Percentiles rank a stretch among this genome's conserved stretches.
phyloP scores from a whole-genome alignment of 768 basidiomycete species.

The Mrakia frigida region DNA sequence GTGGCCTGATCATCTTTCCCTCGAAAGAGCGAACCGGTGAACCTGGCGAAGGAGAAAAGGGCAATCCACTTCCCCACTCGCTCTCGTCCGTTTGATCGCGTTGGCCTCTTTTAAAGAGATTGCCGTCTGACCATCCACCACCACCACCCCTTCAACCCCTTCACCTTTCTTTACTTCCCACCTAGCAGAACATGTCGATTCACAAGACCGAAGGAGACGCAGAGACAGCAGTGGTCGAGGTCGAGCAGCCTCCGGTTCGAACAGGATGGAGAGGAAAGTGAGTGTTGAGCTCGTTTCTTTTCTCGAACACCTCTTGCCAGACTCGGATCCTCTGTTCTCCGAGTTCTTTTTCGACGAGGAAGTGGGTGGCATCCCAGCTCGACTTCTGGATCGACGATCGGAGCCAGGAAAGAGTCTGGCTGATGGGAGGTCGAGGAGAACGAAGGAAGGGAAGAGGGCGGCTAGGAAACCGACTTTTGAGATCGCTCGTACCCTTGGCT shows the following conservation, averaged over 20 bases:
- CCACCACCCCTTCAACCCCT: not conserved
- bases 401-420: no score
- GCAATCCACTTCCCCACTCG: not conserved
- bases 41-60: not conserved
- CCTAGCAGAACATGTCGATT: not conserved
- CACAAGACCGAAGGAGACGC: not conserved
- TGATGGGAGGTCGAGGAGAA: not conserved
- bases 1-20: not conserved
- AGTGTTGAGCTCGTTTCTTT: not conserved
- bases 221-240: not conserved
- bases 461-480: no score
- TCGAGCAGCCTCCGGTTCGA: not conserved
- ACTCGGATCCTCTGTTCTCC: not conserved
- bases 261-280: not conserved
- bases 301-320: not conserved
- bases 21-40: not conserved
- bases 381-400: not conserved
- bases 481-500: not conserved
- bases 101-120: no score
- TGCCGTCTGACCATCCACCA: slow-evolving; percentile 2
- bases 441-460: not conserved
- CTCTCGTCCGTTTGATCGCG: no score
- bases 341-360: no score
- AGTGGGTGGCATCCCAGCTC: not conserved
- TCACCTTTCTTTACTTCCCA: not conserved